Percentiles rank a stretch among this genome's conserved stretches.
phyloP scores from a whole-genome alignment of 371 early-diverging fungal genomes.

The Mucor irregularis region DNA sequence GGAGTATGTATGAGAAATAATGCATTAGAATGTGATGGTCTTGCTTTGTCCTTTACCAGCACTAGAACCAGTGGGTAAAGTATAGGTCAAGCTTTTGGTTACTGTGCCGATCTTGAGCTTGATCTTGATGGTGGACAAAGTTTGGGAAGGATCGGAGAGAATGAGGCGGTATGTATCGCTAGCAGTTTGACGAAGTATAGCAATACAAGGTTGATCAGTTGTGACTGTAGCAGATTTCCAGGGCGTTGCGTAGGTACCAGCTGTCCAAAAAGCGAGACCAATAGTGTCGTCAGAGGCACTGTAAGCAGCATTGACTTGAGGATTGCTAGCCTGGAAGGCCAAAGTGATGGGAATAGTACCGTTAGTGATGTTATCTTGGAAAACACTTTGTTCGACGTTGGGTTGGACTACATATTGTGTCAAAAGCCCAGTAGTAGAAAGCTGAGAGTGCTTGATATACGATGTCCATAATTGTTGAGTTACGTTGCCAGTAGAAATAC shows the following conservation, averaged over 20 bases:
- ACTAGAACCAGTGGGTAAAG: constrained; percentile 11
- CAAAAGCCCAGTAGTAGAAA: constrained; percentile 3
- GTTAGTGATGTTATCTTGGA: background rate
- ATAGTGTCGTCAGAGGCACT: constrained; percentile 18
- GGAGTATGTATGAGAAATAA: too few relatives aligned
- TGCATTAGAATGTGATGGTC: background rate
- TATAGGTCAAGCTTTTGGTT: background rate
- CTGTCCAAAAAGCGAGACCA: constrained; percentile 31
- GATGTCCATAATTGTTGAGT: constrained; percentile 20
- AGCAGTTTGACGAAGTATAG: constrained; percentile 2
- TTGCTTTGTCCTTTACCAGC: constrained; percentile 13
- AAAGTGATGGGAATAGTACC: constrained; percentile 8
- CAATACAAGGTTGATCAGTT: constrained; percentile 12
- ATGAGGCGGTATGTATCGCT: constrained; percentile 7
- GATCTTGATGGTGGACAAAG: constrained; percentile 8
- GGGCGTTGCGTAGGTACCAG: constrained; percentile 19
- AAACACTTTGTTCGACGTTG: constrained; percentile 1
- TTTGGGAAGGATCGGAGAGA: constrained; percentile 29
- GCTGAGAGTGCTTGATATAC: constrained; percentile 15
- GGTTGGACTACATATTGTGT: constrained; percentile 28
- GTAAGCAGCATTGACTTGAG: constrained; percentile 23
- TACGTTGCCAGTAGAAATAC: constrained; percentile 22
- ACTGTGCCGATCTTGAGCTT: constrained; percentile 1
- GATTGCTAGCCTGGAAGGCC: constrained; percentile 9
- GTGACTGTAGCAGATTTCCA: constrained; percentile 11